Base-by-base conservation (phyloP, 2,329 filamentous ascomycete genomes). In the Ceratocystis lukuohia region DNA sequence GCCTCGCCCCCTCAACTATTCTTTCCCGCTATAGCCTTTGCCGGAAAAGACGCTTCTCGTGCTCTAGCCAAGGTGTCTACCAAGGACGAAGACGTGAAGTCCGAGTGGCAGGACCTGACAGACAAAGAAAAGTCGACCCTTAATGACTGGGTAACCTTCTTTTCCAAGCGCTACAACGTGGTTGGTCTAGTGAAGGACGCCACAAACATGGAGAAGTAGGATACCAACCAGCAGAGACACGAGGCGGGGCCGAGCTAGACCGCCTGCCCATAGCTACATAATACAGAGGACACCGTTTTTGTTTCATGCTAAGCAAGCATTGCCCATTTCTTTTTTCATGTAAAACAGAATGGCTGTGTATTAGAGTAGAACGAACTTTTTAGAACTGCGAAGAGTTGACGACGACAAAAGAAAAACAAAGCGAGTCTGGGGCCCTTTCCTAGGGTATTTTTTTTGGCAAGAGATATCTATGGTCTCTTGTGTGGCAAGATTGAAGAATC, bases 151-250 rank as follows among this genome's bases (percentile, higher is more conserved):
- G 85, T 88, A 69, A 96, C 88, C 1, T 99, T 96, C 77, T 99
- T 99, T 77, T 90, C 88, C 71, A 99, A 97, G 80, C 83, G 94
- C 67, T 99, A 99, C 78, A 97, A 96, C 72, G 83, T 97, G 64
- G 85, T 95, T 61, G 91, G 90, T 15, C 75, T 80, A 66, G 84
- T 88, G 17, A 77, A 81, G 68, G 83, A 82, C 45, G 83, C 84
- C 33, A 84, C 80, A 33, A 86, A 86, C 72, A 76, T 77, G 72
- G 80, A 80, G 65, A 78, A 72, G 67, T 41, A 64, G 50, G 3
- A 37, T 41, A 15, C 12, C 12, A 15, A 15, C 10, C 3, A 5
- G 37, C 61, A 57, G 22, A 20, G 20, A 53, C n/a, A 53, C 48
- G 7, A 41, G 37, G 37, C 10, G 10, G 3, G 12, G 3, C 12